Evolutionary conservation across 345 rosid species (phyloP).

Genomic region (Trapa bicornis): DNA sequence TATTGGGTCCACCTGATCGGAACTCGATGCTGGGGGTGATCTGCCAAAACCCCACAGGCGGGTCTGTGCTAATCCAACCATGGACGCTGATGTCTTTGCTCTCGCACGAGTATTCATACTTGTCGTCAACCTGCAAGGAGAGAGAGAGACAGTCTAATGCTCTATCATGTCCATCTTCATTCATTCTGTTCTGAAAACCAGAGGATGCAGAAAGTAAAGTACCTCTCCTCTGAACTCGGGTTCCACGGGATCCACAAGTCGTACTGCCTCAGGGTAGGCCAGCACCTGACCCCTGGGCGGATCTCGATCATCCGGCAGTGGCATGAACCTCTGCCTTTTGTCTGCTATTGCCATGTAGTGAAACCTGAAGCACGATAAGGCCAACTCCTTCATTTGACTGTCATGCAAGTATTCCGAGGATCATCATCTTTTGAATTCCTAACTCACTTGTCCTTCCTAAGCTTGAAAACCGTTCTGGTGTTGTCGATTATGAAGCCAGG

Average conservation of each 20-base stretch:
- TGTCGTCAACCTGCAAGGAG: constrained; percentile 70
- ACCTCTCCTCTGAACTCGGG: constrained; percentile 80
- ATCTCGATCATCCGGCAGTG: constrained; percentile 71
- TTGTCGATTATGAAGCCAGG: constrained; percentile 69
- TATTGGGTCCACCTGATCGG: constrained; percentile 73
- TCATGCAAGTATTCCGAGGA: not conserved
- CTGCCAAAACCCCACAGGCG: constrained; percentile 79
- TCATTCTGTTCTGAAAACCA: too few relatives aligned
- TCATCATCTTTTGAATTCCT: not conserved
- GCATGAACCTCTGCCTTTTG: constrained; percentile 75
- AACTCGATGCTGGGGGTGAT: constrained; percentile 89
- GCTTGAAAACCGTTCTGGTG: constrained; percentile 73
- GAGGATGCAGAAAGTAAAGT: not conserved
- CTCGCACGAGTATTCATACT: constrained; percentile 66
- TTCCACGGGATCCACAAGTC: constrained; percentile 57
- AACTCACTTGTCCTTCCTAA: constrained; percentile 55
- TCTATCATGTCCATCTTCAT: too few relatives aligned
- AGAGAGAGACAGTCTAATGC: too few relatives aligned
- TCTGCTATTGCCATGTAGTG: constrained; percentile 75
- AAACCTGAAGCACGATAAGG: constrained; percentile 38
- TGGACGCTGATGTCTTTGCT: constrained; percentile 55
- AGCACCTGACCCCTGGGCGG: constrained; percentile 46
- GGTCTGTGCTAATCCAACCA: constrained; percentile 74
- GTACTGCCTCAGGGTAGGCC: constrained; percentile 78
- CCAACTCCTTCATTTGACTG: too few relatives aligned